Conservation (phyloP, 129 eudicot species). For the Glebionis coronaria region DNA sequence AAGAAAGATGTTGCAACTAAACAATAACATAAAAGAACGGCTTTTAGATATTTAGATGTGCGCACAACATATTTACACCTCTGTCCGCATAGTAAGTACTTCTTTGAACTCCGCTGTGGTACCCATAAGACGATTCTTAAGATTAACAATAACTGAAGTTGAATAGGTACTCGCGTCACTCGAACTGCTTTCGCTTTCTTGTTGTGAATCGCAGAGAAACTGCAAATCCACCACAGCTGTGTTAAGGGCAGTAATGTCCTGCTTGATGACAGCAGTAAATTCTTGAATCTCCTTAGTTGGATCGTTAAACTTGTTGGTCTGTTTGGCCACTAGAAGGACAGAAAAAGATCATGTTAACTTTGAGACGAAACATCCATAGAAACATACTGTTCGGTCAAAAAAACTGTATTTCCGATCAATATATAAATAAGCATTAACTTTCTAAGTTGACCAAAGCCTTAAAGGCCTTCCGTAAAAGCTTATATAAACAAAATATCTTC, state of each 20-base stretch:
- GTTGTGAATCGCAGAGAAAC: constrained; percentile 60
- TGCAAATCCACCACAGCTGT: constrained; percentile 92
- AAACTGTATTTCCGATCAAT: neutral
- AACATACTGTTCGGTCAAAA: neutral
- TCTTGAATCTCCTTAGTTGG: constrained; percentile 93
- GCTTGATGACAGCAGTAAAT: constrained; percentile 89
- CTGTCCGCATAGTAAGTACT: constrained; percentile 94
- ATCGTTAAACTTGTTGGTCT: constrained; percentile 84
- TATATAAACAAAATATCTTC: neutral
- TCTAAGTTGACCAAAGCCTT: neutral
- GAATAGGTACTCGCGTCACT: constrained; percentile 82
- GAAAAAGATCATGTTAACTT: constrained; percentile 15
- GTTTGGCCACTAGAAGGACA: constrained; percentile 71
- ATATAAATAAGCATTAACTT: neutral
- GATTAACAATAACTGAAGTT: constrained; percentile 82
- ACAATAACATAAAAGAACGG: too few relatives aligned
- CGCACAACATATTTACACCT: constrained; percentile 45
- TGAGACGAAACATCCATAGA: constrained; percentile 1
- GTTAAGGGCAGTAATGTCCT: constrained; percentile 89
- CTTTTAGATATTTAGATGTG: neutral
- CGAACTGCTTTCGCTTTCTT: constrained; percentile 65
- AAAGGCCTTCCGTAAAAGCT: too few relatives aligned
- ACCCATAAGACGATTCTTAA: constrained; percentile 83
- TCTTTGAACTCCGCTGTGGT: constrained; percentile 95
- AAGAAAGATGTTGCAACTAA: neutral